Conservation (phyloP, 805 yeast genomes). For the Candida ipomoeae region DNA sequence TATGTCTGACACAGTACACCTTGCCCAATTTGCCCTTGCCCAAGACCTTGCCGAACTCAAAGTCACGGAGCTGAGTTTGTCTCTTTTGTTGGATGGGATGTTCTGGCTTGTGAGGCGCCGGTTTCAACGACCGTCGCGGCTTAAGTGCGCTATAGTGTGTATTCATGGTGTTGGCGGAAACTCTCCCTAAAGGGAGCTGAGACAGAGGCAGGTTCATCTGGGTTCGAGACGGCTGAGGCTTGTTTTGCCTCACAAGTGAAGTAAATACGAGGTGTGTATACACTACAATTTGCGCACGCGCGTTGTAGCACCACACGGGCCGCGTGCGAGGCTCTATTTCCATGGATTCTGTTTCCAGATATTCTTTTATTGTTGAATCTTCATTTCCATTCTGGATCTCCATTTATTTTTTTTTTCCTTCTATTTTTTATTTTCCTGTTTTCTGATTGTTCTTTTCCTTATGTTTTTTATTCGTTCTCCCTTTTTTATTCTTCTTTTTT, state of each 20-base stretch:
- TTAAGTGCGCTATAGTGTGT: neutral
- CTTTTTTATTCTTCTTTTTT: no score
- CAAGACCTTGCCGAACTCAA: slow-evolving; percentile 80
- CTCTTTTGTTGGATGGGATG: neutral
- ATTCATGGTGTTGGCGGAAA: slow-evolving; percentile 1
- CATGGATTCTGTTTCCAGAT: no score
- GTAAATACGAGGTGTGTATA: slow-evolving; percentile 2
- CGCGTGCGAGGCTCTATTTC: neutral
- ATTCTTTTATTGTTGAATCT: no score
- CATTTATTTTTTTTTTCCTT: neutral
- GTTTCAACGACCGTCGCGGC: neutral
- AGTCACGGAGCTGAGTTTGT: slow-evolving; percentile 46
- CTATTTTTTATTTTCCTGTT: neutral
- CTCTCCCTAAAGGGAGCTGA: neutral
- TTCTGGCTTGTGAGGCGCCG: neutral
- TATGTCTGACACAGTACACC: slow-evolving; percentile 85
- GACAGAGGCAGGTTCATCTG: slow-evolving; percentile 2
- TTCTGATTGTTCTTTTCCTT: neutral
- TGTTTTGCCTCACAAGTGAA: neutral
- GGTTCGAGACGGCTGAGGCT: neutral
- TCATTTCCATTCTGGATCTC: no score
- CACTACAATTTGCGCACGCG: neutral
- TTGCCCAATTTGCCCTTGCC: slow-evolving; percentile 94
- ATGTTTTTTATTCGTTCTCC: neutral
- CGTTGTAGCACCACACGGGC: neutral